Evolutionary conservation across 352 stramenopile species (phyloP), one percentile per base, ranked within the genome.

Genomic region (Nothophytophthora sp.): DNA sequence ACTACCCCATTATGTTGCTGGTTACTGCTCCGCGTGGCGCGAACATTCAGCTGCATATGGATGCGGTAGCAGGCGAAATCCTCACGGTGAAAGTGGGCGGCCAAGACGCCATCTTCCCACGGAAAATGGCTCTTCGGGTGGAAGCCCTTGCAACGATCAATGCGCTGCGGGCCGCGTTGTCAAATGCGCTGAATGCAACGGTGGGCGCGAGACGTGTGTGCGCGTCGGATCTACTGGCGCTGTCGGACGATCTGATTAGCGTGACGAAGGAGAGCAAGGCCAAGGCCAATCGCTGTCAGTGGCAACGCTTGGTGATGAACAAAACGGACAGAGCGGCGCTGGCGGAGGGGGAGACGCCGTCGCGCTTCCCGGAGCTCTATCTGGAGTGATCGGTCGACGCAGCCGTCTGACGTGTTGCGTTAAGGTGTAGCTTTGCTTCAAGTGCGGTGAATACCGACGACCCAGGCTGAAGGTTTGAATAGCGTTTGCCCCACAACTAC

Each of bases 21-120:
- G 56, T 82, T 22, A 67, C 67, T 44, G 70, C 70, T 28, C 67
- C 66, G 10, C 54, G 45, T 23, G 23, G 63, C 27, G 63, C 70
- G 0, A 90, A 87, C 47, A 81, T 92, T 50, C 89, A 82, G 62
- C 37, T 94, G 10, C 65, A 81, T 38, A 75, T 89, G 41, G 74
- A 91, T 43, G 32, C 46, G 7, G 18, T 23, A 18, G 57, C 55
- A 18, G 61, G 65, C 5, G 75, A 90, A 49, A 88, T 90, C 30
- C 49, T 88, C 19, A 57, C 73, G 6, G 58, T 90, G 29, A 86
- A 88, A 43, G 67, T 93, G 18, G 73, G 88, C 22, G 66, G 70
- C 5, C 71, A 85, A 53, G 61, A 82, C 19, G 60, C 69, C 1
- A 57, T 50, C 7, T 75, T 89, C 39, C 77, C 77, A 2, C 48